A percentile compares a stretch with the other conserved stretches of the same genome.
These are phyloP conservation scores for Hansenula sp. DNA, from an alignment of 1,139 yeast genomes.

Conservation along the genomic window DNA sequence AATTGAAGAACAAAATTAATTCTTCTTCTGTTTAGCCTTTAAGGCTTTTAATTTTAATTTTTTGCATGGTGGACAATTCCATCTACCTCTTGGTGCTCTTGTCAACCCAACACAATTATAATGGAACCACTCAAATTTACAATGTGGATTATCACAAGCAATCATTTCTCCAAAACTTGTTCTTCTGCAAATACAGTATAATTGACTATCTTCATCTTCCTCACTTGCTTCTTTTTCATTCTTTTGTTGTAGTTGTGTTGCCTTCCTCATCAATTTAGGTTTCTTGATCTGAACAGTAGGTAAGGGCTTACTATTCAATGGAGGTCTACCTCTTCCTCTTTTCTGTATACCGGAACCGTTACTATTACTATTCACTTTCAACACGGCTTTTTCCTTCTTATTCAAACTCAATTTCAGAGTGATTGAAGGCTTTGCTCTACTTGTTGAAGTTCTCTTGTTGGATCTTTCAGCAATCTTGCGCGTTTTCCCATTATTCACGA, in stretches of 20 bases:
- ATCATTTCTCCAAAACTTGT: conserved; percentile 76
- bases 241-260: neutral
- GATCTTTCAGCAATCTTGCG: conserved; percentile 14
- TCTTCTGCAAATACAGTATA: conserved; percentile 66
- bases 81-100: conserved; percentile 64
- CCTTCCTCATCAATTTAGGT: too few relatives aligned
- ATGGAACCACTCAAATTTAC: conserved; percentile 75
- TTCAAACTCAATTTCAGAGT: neutral
- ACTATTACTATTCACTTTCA: too few relatives aligned
- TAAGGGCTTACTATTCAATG: too few relatives aligned
- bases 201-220: conserved; percentile 37
- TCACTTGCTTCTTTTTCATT: conserved; percentile 11
- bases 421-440: neutral
- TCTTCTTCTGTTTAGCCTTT: conserved; percentile 19
- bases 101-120: conserved; percentile 70
- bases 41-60: conserved; percentile 19
- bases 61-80: conserved; percentile 70
- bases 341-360: neutral
- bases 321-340: conserved; percentile 1
- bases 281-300: neutral
- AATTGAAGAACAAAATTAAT: conserved; percentile 16
- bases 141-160: conserved; percentile 72
- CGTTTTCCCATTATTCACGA: conserved; percentile 11
- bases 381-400: neutral
- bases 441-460: conserved; percentile 14